Evolutionary conservation across 208 protist genomes (phyloP).

Genomic region (Trypanosoma melophagium): DNA sequence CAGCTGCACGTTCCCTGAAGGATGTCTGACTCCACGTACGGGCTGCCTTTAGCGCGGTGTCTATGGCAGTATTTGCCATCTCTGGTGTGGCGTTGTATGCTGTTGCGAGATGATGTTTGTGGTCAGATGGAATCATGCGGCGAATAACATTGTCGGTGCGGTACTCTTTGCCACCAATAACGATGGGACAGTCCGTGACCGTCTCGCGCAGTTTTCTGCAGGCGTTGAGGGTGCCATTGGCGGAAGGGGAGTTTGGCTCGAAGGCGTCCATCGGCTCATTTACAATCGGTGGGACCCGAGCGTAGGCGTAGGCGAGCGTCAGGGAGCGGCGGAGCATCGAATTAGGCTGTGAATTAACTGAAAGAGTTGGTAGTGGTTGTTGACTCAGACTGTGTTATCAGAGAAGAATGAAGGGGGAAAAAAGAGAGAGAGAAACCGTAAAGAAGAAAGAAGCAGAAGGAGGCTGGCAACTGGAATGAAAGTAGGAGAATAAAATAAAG

Average conservation of each 20-base stretch:
- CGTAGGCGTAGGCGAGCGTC: conserved; percentile 51
- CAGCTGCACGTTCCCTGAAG: conserved; percentile 89
- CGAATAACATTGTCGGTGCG: conserved; percentile 66
- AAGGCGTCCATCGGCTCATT: conserved; percentile 91
- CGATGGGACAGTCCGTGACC: conserved; percentile 84
- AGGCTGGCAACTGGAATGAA: too few relatives aligned
- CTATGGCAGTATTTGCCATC: conserved; percentile 88
- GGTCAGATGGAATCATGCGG: conserved; percentile 75
- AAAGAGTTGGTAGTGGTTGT: background rate
- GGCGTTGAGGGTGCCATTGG: conserved; percentile 59
- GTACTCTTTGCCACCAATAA: conserved; percentile 90
- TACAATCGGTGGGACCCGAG: conserved; percentile 63
- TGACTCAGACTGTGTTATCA: background rate
- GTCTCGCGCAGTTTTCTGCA: conserved; percentile 56
- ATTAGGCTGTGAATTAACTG: background rate
- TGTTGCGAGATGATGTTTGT: conserved; percentile 70
- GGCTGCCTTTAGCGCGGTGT: conserved; percentile 75
- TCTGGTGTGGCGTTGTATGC: conserved; percentile 86
- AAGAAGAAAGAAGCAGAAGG: too few relatives aligned
- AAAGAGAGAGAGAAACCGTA: conserved; percentile 4
- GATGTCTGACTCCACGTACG: conserved; percentile 74
- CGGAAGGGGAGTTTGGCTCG: conserved; percentile 68
- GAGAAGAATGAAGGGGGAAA: background rate
- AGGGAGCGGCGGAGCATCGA: conserved; percentile 77
- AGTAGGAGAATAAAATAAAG: background rate